Base-by-base conservation (phyloP, 2,329 filamentous ascomycete genomes). In the Calcarisporium arbuscula region DNA sequence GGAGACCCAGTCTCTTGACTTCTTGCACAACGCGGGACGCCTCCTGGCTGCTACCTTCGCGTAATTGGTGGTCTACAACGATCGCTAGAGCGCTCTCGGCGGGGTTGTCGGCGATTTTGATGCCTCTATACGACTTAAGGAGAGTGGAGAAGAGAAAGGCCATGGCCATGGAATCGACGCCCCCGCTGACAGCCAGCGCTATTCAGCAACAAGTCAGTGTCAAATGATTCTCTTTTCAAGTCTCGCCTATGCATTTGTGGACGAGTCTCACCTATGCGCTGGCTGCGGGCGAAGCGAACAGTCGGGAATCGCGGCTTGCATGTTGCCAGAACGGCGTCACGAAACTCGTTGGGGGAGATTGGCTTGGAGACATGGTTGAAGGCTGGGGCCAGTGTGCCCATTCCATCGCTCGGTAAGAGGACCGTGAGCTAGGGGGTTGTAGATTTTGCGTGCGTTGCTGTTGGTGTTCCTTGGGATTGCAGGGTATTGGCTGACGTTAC, bases 131-230 rank as follows among this genome's bases (percentile, higher is more conserved):
- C 4, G 42, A 40, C 4, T 41, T 53, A 23, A 60, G 58, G 22
- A 72, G 49, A 29, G 65, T 58, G 31, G 68, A 70, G 53, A 84
- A 85, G 22, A 96, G 71, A 40, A 69, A 79, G 36, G 88, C 87
- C 40, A 98, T 68, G 19, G 90, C 90, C 89, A 96, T 98, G n/a
- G 90, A 96, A 59, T 98, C 92, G 25, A 92, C 85, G 7, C 92
- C 92, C 17, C 92, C 92, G 52, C 89, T 95, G 41, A 96, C 68
- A 12, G 89, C 92, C 39, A 96, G 65, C 35, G 73, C 82, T 85
- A 42, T 26, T 36, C 21, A 26, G 27, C 27, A 33, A 30, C 34
- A 22, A 35, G 22, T 8, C 10, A 30, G 26, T 20, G n/a, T n/a
- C n/a, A n/a, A n/a, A n/a, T n/a, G n/a, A n/a, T n/a, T n/a, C n/a